Evolutionary conservation across 257 asterid genomes (phyloP), one percentile per base, ranked within the genome.

Genomic region (Solanum medicagineum): DNA sequence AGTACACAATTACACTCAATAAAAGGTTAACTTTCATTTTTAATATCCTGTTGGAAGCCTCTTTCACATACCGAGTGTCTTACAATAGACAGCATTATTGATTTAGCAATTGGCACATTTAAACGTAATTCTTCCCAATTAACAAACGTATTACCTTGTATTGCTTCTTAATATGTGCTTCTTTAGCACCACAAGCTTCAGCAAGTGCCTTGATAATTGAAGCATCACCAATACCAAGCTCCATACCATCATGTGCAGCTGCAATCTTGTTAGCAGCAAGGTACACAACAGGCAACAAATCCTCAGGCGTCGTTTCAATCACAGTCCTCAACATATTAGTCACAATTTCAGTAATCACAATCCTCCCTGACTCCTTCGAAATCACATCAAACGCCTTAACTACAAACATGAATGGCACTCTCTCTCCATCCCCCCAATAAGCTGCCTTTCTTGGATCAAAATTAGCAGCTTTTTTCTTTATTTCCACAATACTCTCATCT

Each of bases 271-370:
- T 94, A 2, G 92, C 95, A 86, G 90, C 86, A 81, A 97, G 94
- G 89, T 97, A 95, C 47, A 97, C 96, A 80, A 94, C 95, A 1
- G 93, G 85, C 87, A 95, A 85, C 87, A 95, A 88, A 87, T 95
- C 99, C 85, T 92, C 96, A 0, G 97, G 99, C 1, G 98, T 91
- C 11, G 91, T 91, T 86, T 95, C 92, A 60, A 93, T 93, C 84
- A 97, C 99, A 47, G 99, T 95, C 93, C 98, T 94, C 88, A 97
- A 84, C 97, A 94, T 84, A 86, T 94, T 97, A 84, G 98, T 94
- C 85, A 92, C 94, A 87, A 95, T 95, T 87, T 92, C 98, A 69
- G 99, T 97, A 16, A 92, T 94, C 2, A 88, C 95, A 82, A 95
- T 93, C 90, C 98, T 87, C 51, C 98, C 95, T 0, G 98, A 92